Conservation (phyloP, 805 yeast species). For the Blastobotrys mokoenaii region DNA sequence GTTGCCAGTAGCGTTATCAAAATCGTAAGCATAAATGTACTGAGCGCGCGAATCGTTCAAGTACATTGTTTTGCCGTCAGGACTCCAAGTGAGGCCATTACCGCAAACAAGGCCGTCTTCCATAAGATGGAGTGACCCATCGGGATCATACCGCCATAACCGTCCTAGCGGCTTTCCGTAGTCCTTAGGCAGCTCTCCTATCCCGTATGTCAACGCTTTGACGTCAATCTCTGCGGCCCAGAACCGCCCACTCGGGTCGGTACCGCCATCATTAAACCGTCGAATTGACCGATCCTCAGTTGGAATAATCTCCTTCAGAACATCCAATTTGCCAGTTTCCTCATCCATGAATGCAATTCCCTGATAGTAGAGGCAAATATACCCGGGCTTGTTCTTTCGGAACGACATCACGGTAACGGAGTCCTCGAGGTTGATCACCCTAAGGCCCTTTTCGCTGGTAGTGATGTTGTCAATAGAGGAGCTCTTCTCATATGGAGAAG, state of each 20-base stretch:
- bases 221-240: conserved; percentile 41
- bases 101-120: conserved; percentile 28
- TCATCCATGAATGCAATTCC: conserved; percentile 31
- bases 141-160: conserved; percentile 31
- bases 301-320: conserved; percentile 27
- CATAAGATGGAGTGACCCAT: conserved; percentile 24
- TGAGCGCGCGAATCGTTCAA: conserved; percentile 46
- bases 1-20: conserved; percentile 29
- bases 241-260: conserved; percentile 67
- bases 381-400: conserved; percentile 25
- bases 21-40: conserved; percentile 41
- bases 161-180: conserved; percentile 23
- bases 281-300: conserved; percentile 19
- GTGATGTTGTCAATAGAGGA: conserved; percentile 14
- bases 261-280: conserved; percentile 74
- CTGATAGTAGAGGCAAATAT: conserved; percentile 28
- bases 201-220: conserved; percentile 22
- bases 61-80: conserved; percentile 34
- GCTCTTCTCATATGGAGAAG: conserved; percentile 8
- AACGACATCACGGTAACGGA: conserved; percentile 28
- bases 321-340: conserved; percentile 26
- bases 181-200: conserved; percentile 19
- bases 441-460: conserved; percentile 19
- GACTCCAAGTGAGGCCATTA: conserved; percentile 60
- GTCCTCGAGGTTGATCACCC: conserved; percentile 21